phyloP scores from a whole-genome alignment of 1,284 basidiomycete species.

The Puccinia polysora region DNA sequence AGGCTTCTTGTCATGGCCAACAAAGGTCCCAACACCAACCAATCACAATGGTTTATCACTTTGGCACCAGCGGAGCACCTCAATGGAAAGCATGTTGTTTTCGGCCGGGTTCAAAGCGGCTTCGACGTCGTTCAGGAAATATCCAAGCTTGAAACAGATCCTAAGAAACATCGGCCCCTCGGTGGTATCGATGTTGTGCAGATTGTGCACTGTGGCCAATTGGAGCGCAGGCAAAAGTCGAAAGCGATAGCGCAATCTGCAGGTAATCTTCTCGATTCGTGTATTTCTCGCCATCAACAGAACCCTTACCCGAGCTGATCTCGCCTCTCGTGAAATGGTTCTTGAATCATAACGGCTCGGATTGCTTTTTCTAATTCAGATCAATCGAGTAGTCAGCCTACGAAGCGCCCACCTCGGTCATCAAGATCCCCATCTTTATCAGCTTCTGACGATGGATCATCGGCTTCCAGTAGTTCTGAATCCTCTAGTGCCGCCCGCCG shows the following conservation, averaged over 20 bases:
- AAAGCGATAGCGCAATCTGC: not conserved
- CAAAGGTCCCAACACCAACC: conserved; percentile 37
- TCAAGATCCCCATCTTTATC: not conserved
- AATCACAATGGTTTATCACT: conserved; percentile 41
- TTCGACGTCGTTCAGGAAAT: conserved; percentile 31
- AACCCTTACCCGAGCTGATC: not conserved
- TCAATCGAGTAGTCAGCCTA: not conserved
- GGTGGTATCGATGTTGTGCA: conserved; percentile 10
- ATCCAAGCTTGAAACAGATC: conserved; percentile 22
- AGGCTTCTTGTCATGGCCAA: conserved; percentile 41
- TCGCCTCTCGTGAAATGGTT: not conserved
- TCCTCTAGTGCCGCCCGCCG: conserved; percentile 1
- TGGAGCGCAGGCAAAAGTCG: conserved; percentile 25
- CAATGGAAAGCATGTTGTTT: conserved; percentile 39
- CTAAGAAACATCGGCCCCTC: conserved; percentile 38
- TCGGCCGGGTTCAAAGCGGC: conserved; percentile 37
- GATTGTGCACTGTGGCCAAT: conserved; percentile 39
- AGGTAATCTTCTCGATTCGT: not conserved
- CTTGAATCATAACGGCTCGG: not conserved
- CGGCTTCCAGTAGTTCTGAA: conserved; percentile 1
- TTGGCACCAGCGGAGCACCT: conserved; percentile 27
- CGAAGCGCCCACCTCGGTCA: conserved; percentile 6
- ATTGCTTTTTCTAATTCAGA: not conserved
- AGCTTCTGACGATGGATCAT: not conserved
- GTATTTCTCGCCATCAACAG: not conserved